A percentile compares a stretch with the other conserved stretches of the same genome.
phyloP scores from a whole-genome alignment of 768 basidiomycete species.

The Panaeolus cyanescens region DNA sequence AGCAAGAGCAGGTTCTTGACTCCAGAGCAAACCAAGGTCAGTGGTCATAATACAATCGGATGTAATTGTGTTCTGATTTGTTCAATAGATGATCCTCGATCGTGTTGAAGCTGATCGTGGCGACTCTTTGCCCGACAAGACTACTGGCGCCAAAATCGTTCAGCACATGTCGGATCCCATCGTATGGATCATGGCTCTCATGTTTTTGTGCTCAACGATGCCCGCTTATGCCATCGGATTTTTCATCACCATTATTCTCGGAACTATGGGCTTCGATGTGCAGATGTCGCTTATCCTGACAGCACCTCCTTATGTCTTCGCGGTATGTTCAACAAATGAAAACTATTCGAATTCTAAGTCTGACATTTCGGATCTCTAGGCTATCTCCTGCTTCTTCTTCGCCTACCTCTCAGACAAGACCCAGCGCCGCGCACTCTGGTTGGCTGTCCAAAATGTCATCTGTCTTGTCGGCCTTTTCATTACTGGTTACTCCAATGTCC shows the following conservation, averaged over 20 bases:
- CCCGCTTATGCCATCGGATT: slow-evolving; percentile 36
- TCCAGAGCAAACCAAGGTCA: slow-evolving; percentile 34
- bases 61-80: not conserved
- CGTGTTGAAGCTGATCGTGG: slow-evolving; percentile 39
- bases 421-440: slow-evolving; percentile 30
- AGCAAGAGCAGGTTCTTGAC: slow-evolving; percentile 35
- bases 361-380: slow-evolving; percentile 17
- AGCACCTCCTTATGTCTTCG: slow-evolving; percentile 33
- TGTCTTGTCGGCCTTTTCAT: slow-evolving; percentile 31
- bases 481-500: slow-evolving; percentile 26
- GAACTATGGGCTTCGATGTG: slow-evolving; percentile 31
- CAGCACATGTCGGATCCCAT: slow-evolving; percentile 38
- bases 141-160: slow-evolving; percentile 30
- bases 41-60: not conserved
- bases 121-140: slow-evolving; percentile 35
- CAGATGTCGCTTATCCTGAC: slow-evolving; percentile 29
- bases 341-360: not conserved
- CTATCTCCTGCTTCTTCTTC: slow-evolving; percentile 33
- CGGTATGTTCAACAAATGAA: slow-evolving; percentile 18
- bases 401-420: slow-evolving; percentile 37
- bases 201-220: slow-evolving; percentile 36
- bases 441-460: slow-evolving; percentile 31
- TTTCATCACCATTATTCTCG: slow-evolving; percentile 36
- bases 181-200: slow-evolving; percentile 32
- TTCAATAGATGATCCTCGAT: slow-evolving; percentile 23